These are phyloP conservation scores for Quercus tomentella DNA, from an alignment of 331 rosid genomes.

Conservation along the genomic window DNA sequence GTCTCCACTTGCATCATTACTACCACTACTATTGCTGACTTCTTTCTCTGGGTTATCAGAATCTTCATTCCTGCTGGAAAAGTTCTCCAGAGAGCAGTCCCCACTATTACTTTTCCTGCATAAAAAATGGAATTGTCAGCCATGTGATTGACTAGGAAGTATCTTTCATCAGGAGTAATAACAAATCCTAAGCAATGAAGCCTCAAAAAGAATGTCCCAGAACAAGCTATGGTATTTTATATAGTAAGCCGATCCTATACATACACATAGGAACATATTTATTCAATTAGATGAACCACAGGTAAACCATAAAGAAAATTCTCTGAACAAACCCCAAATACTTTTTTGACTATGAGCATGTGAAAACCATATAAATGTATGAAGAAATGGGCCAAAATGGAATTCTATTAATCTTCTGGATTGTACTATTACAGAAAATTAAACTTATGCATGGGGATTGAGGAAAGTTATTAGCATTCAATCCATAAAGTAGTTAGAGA, in stretches of 20 bases:
- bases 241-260: not conserved
- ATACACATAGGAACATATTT: not conserved
- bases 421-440: not conserved
- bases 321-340: not conserved
- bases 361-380: not conserved
- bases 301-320: not conserved
- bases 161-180: conserved; percentile 12
- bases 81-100: conserved; percentile 33
- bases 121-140: conserved; percentile 12
- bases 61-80: conserved; percentile 38
- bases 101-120: conserved; percentile 49
- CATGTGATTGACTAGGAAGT: not conserved
- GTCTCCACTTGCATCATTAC: conserved; percentile 28
- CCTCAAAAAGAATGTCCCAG: not conserved
- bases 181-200: not conserved
- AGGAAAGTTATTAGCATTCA: not conserved
- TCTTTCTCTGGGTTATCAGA: conserved; percentile 38
- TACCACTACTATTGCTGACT: conserved; percentile 20
- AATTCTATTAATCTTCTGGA: not conserved
- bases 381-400: not conserved
- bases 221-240: not conserved
- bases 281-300: not conserved
- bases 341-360: not conserved
- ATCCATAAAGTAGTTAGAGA: not conserved
- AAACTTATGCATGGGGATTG: not conserved